phyloP scores from a whole-genome alignment of 2,329 filamentous ascomycete genomes.

The Pseudogymnoascus sp. region DNA sequence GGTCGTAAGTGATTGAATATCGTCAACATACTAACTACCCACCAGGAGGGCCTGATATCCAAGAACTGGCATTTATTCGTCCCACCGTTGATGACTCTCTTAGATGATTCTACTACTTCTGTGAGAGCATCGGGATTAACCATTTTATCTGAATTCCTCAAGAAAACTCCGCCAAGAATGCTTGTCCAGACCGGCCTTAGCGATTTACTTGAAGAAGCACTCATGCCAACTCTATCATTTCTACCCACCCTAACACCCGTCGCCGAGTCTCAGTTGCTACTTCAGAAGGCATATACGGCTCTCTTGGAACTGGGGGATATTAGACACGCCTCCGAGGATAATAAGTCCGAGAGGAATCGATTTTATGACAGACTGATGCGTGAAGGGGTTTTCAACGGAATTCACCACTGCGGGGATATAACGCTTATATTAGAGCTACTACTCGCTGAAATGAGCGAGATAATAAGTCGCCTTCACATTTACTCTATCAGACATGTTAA shows the following conservation, averaged over 20 bases:
- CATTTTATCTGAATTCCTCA: conserved; percentile 48
- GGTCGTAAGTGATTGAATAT: conserved; percentile 23
- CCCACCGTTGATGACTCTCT: conserved; percentile 60
- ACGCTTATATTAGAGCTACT: conserved; percentile 50
- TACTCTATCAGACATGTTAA: conserved; percentile 60
- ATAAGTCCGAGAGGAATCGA: conserved; percentile 26
- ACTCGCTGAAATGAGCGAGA: conserved; percentile 39
- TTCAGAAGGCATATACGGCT: conserved; percentile 58
- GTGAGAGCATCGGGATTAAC: conserved; percentile 50
- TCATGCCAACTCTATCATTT: conserved; percentile 66
- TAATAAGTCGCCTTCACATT: conserved; percentile 53
- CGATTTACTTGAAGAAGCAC: conserved; percentile 59
- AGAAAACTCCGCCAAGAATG: conserved; percentile 43
- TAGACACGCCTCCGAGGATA: conserved; percentile 17
- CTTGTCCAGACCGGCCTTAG: conserved; percentile 58
- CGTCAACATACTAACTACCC: neutral
- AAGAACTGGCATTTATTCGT: conserved; percentile 60
- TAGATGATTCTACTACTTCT: conserved; percentile 52
- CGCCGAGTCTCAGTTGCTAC: conserved; percentile 56
- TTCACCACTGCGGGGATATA: conserved; percentile 52
- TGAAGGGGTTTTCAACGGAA: conserved; percentile 47
- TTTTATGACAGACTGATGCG: conserved; percentile 49
- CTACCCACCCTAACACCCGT: conserved; percentile 72
- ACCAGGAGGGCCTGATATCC: conserved; percentile 38
- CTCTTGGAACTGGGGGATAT: conserved; percentile 48